These are phyloP conservation scores for Aquilaria agallochum DNA, from an alignment of 441 rosid species.

Conservation along the genomic window DNA sequence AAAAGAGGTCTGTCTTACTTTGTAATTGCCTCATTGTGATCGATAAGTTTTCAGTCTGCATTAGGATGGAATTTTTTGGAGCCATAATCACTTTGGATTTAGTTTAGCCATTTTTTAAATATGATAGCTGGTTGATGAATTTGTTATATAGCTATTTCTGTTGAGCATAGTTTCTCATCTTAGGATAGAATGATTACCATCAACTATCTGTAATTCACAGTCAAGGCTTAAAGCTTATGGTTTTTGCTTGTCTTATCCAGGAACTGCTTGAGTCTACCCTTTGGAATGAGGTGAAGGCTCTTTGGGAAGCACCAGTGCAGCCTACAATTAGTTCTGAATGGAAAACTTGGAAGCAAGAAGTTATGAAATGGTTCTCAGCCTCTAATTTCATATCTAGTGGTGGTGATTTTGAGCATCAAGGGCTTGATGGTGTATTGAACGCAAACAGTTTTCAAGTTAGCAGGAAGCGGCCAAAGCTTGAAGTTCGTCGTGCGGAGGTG, in stretches of 20 bases:
- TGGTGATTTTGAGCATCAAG: slow-evolving; percentile 38
- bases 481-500: slow-evolving; percentile 89
- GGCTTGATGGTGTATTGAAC: slow-evolving; percentile 37
- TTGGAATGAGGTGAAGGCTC: slow-evolving; percentile 83
- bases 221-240: slow-evolving; percentile 5
- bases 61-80: no score
- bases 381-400: slow-evolving; percentile 41
- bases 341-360: slow-evolving; percentile 99
- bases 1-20: slow-evolving; percentile 58
- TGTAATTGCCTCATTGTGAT: slow-evolving; percentile 3
- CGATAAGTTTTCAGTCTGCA: no score
- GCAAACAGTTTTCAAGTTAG: slow-evolving; percentile 42
- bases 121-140: not conserved
- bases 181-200: not conserved
- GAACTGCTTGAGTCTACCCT: slow-evolving; percentile 72
- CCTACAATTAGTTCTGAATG: slow-evolving; percentile 78
- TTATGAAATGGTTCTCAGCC: slow-evolving; percentile 74
- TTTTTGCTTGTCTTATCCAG: slow-evolving; percentile 32
- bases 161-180: not conserved
- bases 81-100: no score
- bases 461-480: slow-evolving; percentile 92
- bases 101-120: no score
- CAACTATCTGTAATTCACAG: not conserved
- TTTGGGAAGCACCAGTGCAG: slow-evolving; percentile 60
- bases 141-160: slow-evolving; percentile 1